Base-by-base conservation (phyloP, 2,329 filamentous ascomycete species). In the Claviceps spartinae region DNA sequence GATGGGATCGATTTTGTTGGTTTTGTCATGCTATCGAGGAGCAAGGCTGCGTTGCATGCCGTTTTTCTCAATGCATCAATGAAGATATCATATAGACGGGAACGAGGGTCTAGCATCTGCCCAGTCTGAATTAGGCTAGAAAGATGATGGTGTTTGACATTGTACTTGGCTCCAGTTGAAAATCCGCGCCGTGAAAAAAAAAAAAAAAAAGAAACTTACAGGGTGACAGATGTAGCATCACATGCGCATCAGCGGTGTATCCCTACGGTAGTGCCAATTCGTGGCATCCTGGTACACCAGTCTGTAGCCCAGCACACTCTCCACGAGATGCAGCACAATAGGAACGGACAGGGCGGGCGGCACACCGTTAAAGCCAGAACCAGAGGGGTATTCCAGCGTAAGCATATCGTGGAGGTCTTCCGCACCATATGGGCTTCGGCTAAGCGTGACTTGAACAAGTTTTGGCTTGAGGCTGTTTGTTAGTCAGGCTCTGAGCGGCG, bases 281-380 rank as follows among this genome's bases (percentile, higher is more conserved):
- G 46, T 52, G 3, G 58, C 45, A 50, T 61, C 60, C 5, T 52
- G 54, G 36, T 57, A 58, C 0, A 62, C 58, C 22, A 55, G 56
- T 41, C 54, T 55, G 16, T 77, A 77, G 0, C 73, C 74, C 51
- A 78, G 60, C 1, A 73, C 65, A 4, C 68, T 67, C 52, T 78
- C 74, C 0, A 77, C 62, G 7, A 78, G 60, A 0, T 68, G 65
- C 20, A 76, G 59, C 11, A 76, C 58, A 36, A 73, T 62, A n/a
- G 71, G 68, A 1, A 72, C 61, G 14, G 68, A 71, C 8, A 77
- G 57, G 16, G 20, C 16, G 0, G 60, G 57, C 49, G 67, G 69
- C 2, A 57, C 48, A 8, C 60, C 56, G 41, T 58, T 58, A 54
- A 65, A 66, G 16, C 26, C 26, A 30, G 63, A 61, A 11, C 65